Percentiles rank a stretch among this genome's conserved stretches.
These are phyloP conservation scores for Cystofilobasidium capitatum DNA, from an alignment of 768 basidiomycete species.

Conservation along the genomic window DNA sequence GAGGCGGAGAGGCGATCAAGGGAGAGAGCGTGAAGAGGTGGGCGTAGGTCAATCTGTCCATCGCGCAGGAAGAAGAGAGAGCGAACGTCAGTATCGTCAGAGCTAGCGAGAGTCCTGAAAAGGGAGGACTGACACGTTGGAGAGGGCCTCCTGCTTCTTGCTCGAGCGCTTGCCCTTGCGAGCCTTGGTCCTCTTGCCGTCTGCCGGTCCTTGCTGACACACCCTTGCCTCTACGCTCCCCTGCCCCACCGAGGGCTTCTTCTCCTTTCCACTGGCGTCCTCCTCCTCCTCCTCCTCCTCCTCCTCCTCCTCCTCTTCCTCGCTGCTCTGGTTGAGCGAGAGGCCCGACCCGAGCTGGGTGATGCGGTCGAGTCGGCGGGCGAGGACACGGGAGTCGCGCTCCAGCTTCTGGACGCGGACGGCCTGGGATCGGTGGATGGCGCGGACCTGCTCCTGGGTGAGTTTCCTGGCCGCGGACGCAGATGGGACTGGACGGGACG, in stretches of 20 bases:
- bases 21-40: neutral
- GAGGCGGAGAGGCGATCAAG: neutral
- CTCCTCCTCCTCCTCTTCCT: neutral
- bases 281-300: neutral
- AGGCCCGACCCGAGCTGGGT: neutral
- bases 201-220: too few relatives aligned
- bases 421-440: neutral
- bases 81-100: too few relatives aligned
- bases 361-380: neutral
- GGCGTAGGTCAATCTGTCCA: neutral
- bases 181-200: too few relatives aligned
- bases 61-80: neutral
- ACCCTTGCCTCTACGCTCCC: too few relatives aligned
- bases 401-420: neutral
- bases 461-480: neutral
- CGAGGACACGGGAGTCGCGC: neutral
- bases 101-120: too few relatives aligned
- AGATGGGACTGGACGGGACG: neutral
- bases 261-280: too few relatives aligned
- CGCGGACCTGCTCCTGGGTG: neutral
- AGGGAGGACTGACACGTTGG: neutral
- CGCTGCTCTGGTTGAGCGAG: neutral
- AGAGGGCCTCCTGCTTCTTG: neutral
- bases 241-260: too few relatives aligned
- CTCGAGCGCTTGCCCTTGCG: too few relatives aligned